Evolutionary conservation across 176 grass and related monocot genomes (phyloP).

Genomic region (Sorghum bicolor): Sorghum_bicolor_NCBIv3 NC_012872.2:66781501-66782000

Average conservation of each 20-base stretch:
- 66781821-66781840: constrained; percentile 42
- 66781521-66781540: constrained; percentile 44
- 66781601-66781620: constrained; percentile 60
- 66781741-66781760: constrained; percentile 96
- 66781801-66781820: constrained; percentile 93
- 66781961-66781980: constrained; percentile 96
- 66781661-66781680: constrained; percentile 87
- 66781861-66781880: background rate
- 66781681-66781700: constrained; percentile 67
- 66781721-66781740: constrained; percentile 97
- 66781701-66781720: constrained; percentile 96
- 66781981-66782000: constrained; percentile 81
- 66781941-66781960: constrained; percentile 92
- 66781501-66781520: constrained; percentile 40
- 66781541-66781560: constrained; percentile 68
- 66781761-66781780: constrained; percentile 93
- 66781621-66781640: constrained; percentile 82
- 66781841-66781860: constrained; percentile 12
- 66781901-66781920: constrained; percentile 99
- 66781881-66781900: constrained; percentile 39
- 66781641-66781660: constrained; percentile 85
- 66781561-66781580: constrained; percentile 77
- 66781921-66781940: constrained; percentile 88
- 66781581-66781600: constrained; percentile 86
- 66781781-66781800: constrained; percentile 97